phyloP scores from a whole-genome alignment of 2,329 filamentous ascomycete species.

The Fusarium solani-melongenae region DNA sequence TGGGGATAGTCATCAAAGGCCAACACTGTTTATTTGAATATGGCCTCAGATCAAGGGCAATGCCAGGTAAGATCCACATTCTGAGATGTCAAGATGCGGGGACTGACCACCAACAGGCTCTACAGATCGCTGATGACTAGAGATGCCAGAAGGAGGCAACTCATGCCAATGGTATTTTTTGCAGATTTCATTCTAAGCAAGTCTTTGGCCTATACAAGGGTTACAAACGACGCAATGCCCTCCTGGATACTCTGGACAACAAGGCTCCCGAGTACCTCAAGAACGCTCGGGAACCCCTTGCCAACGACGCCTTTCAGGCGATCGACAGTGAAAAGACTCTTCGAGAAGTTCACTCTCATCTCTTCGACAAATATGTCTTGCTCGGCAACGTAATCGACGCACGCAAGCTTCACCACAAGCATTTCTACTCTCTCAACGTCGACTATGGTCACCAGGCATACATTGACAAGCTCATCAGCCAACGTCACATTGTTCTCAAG shows the following conservation, averaged over 20 bases:
- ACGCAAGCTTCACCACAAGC: constrained; percentile 39
- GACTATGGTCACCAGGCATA: constrained; percentile 44
- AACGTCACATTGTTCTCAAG: constrained; percentile 28
- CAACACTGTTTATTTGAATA: background rate
- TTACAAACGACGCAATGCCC: constrained; percentile 43
- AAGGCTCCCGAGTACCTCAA: constrained; percentile 26
- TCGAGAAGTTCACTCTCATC: constrained; percentile 29
- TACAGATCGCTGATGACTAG: constrained; percentile 54
- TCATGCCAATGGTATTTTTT: constrained; percentile 40
- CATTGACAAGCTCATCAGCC: constrained; percentile 40
- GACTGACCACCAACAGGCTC: constrained; percentile 10
- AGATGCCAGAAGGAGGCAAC: constrained; percentile 66
- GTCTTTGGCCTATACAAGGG: constrained; percentile 38
- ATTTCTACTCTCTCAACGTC: constrained; percentile 39
- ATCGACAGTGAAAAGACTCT: constrained; percentile 22
- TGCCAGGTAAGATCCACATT: background rate
- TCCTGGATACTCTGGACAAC: constrained; percentile 33
- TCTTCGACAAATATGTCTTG: constrained; percentile 37
- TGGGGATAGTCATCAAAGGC: background rate
- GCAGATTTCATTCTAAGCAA: constrained; percentile 39
- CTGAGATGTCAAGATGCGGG: fast-evolving
- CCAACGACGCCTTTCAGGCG: constrained; percentile 36
- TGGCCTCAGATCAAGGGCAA: constrained; percentile 6
- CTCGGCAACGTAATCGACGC: constrained; percentile 41
- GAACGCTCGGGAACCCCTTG: constrained; percentile 19